Evolutionary conservation across 768 basidiomycete species (phyloP).

Genomic region (Amanita rimosa): DNA sequence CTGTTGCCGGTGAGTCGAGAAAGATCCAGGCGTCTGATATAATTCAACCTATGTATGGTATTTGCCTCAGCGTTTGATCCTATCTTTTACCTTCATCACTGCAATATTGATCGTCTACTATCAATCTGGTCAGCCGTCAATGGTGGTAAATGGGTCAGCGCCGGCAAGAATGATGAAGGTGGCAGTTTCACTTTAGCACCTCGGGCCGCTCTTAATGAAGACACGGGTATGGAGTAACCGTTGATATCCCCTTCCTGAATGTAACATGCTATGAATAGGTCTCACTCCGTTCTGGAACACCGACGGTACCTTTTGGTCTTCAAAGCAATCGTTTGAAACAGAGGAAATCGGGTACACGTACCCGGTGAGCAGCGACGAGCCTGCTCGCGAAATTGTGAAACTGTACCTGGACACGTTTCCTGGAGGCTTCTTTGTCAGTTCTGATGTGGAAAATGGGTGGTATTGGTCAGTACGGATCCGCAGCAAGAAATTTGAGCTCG

Average conservation of each 20-base stretch:
- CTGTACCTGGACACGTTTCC: background rate
- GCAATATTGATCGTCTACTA: constrained; percentile 39
- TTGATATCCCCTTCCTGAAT: background rate
- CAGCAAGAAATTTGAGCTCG: constrained; percentile 31
- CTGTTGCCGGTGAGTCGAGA: constrained; percentile 24
- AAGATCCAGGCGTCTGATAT: background rate
- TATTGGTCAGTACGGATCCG: constrained; percentile 34
- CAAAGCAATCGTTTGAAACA: constrained; percentile 17
- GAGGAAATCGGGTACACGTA: constrained; percentile 32
- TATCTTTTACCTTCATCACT: constrained; percentile 44
- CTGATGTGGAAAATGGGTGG: constrained; percentile 8
- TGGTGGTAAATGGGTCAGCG: constrained; percentile 26
- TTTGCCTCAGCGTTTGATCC: constrained; percentile 32
- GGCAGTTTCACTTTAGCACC: constrained; percentile 24
- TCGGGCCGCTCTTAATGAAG: constrained; percentile 15
- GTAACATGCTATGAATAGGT: constrained; percentile 14
- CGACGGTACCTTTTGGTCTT: constrained; percentile 27
- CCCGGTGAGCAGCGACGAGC: constrained; percentile 13
- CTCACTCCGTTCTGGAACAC: constrained; percentile 39
- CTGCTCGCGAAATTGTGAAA: background rate
- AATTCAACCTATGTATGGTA: too few relatives aligned
- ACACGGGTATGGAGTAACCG: constrained; percentile 13
- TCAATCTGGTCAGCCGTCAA: constrained; percentile 39
- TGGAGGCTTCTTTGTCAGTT: background rate
- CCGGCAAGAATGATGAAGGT: constrained; percentile 11